Base-by-base conservation (phyloP, 2,329 filamentous ascomycete species). In the Xylaria arbuscula region DNA sequence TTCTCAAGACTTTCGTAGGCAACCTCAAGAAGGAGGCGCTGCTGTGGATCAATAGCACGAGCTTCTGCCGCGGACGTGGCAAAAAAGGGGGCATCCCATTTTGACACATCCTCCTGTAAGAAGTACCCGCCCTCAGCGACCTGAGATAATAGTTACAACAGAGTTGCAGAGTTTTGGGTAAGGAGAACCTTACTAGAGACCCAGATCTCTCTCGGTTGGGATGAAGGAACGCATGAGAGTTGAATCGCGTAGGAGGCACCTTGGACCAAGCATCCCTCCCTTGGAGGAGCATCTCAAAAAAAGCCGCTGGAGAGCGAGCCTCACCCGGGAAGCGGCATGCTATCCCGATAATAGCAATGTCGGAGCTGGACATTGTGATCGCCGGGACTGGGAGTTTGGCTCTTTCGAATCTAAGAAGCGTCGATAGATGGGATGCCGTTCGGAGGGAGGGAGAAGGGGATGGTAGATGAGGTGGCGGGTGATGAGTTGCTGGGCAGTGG, bases 291-390 rank as follows among this genome's bases (percentile, higher is more conserved):
- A 58, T 64, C n/a, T 64, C 62, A 42, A 40, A 64, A 45, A 64
- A 58, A 22, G 53, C 54, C 54, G 17, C 54, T 3, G 62, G 54
- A 9, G 54, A 58, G 19, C 54, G 7, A 17, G 54, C 62, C 42
- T 58, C 47, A 28, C 45, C 62, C 19, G 54, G 45, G 15, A 64
- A 64, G 32, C 54, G 53, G 47, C 62, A 64, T 42, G 54, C 54
- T 53, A 58, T 22, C 54, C 62, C 54, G 45, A 64, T 45, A 48
- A 64, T 53, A n/a, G 62, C 62, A 34, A 64, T 57, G 45, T 62
- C 60, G 1, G 51, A 62, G 24, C 40, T 24, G 55, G 60, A 62
- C 60, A 62, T 62, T 38, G 1, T 62, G 10, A 55, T 48, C 6
- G 38, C 48, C 32, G n/a, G 51, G 40, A n/a, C 38, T 55, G 8